Evolutionary conservation across 768 basidiomycete species (phyloP).

Genomic region (Phallus indusiatus): DNA sequence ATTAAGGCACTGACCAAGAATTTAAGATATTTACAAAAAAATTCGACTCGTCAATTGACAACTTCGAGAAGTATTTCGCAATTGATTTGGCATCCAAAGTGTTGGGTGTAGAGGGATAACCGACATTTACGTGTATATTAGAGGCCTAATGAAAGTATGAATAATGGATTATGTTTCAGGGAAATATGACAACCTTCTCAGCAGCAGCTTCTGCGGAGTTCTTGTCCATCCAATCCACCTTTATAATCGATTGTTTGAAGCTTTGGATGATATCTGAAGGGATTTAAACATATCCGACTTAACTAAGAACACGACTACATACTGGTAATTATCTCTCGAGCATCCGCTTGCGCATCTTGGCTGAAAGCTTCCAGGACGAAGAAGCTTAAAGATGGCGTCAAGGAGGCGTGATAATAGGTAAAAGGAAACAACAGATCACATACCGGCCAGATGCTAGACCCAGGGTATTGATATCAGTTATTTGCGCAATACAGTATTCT

Average conservation of each 20-base stretch:
- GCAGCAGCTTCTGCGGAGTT: constrained; percentile 72
- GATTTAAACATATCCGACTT: not conserved
- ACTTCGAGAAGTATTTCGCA: constrained; percentile 59
- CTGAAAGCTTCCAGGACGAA: constrained; percentile 66
- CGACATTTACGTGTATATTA: constrained; percentile 83
- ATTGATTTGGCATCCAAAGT: constrained; percentile 63
- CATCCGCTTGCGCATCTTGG: constrained; percentile 69
- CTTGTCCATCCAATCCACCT: constrained; percentile 88
- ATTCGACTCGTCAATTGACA: constrained; percentile 52
- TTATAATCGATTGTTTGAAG: constrained; percentile 67
- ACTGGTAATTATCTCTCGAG: constrained; percentile 77
- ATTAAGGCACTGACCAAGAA: constrained; percentile 37
- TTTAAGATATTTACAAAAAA: constrained; percentile 83
- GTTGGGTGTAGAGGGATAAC: constrained; percentile 83
- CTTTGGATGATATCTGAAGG: constrained; percentile 63
- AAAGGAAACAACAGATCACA: not conserved
- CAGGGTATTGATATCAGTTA: constrained; percentile 51
- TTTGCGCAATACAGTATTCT: constrained; percentile 69
- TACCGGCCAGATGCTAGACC: constrained; percentile 85
- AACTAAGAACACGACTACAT: constrained; percentile 7
- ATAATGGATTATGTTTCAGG: not conserved
- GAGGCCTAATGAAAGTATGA: constrained; percentile 42
- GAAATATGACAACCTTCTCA: constrained; percentile 52
- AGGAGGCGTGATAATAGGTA: not conserved
- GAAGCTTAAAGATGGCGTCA: not conserved